Evolutionary conservation across 345 rosid genomes (phyloP).

Genomic region (Theobroma cacao): DNA sequence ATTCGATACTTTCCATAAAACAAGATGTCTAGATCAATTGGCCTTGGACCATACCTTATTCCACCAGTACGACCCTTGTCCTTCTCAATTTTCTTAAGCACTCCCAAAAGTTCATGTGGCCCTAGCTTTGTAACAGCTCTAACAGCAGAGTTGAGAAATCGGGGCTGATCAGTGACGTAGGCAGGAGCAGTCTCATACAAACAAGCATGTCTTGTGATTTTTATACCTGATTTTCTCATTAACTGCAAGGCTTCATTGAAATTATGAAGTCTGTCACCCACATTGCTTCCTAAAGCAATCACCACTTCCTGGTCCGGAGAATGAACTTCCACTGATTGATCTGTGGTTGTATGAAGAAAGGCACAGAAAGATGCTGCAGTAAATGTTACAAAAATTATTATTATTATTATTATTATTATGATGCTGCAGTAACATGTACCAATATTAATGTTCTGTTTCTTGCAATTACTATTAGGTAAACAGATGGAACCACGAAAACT

Average conservation of each 20-base stretch:
- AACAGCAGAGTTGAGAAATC: conserved; percentile 80
- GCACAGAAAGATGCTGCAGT: conserved; percentile 36
- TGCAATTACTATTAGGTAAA: neutral
- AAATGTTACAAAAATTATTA: neutral
- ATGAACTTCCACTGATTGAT: conserved; percentile 44
- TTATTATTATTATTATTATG: no score
- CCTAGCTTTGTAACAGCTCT: conserved; percentile 77
- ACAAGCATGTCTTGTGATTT: conserved; percentile 66
- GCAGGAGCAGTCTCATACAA: conserved; percentile 89
- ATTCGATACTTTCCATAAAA: conserved; percentile 73
- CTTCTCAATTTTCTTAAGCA: conserved; percentile 73
- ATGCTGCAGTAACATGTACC: neutral
- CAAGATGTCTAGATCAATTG: conserved; percentile 84
- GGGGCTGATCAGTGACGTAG: conserved; percentile 86
- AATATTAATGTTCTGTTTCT: neutral
- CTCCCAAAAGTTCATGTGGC: conserved; percentile 69
- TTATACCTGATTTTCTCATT: conserved; percentile 64
- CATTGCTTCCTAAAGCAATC: conserved; percentile 91
- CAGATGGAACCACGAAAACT: neutral
- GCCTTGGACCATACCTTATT: conserved; percentile 83
- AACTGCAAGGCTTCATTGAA: conserved; percentile 61
- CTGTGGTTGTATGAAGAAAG: conserved; percentile 34
- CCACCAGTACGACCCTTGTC: conserved; percentile 78
- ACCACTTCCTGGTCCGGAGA: conserved; percentile 74
- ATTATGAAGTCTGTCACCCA: conserved; percentile 66